Conservation (phyloP, 2,329 filamentous ascomycete genomes). For the Pseudocercospora pini-densiflorae region DNA sequence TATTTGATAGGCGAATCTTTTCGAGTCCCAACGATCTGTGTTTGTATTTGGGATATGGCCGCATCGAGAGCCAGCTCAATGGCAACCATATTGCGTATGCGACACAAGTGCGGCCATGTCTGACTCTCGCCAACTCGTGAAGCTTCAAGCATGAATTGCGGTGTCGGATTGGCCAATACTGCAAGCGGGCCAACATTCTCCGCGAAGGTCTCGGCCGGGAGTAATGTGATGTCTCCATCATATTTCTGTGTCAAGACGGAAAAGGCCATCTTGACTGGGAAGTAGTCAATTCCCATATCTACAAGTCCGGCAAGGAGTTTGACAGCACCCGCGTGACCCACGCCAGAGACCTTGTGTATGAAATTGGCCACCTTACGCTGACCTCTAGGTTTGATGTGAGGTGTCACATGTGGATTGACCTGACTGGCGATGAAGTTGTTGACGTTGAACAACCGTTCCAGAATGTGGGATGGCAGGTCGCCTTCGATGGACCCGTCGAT, state of each 20-base stretch:
- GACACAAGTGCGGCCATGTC: slow-evolving; percentile 87
- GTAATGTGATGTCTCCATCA: slow-evolving; percentile 92
- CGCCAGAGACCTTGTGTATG: slow-evolving; percentile 24
- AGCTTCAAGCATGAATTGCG: slow-evolving; percentile 82
- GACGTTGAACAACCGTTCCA: slow-evolving; percentile 96
- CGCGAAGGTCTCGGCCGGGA: slow-evolving; percentile 73
- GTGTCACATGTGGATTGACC: slow-evolving; percentile 88
- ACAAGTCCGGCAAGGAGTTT: slow-evolving; percentile 25
- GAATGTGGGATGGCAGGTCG: slow-evolving; percentile 85
- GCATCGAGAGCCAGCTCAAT: slow-evolving; percentile 84
- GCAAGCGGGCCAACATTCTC: slow-evolving; percentile 68
- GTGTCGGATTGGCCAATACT: slow-evolving; percentile 81
- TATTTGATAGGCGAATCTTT: slow-evolving; percentile 6
- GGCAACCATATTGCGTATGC: slow-evolving; percentile 83
- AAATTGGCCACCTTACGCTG: slow-evolving; percentile 60
- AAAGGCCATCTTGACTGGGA: slow-evolving; percentile 53
- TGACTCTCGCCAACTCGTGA: slow-evolving; percentile 80
- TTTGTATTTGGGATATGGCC: slow-evolving; percentile 56
- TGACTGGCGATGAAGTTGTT: slow-evolving; percentile 98
- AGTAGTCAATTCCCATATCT: slow-evolving; percentile 25
- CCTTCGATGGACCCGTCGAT: slow-evolving; percentile 96
- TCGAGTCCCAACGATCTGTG: slow-evolving; percentile 15
- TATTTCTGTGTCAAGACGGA: slow-evolving; percentile 90
- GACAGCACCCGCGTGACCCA: slow-evolving; percentile 20
- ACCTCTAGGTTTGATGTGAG: not conserved